Evolutionary conservation across 768 basidiomycete genomes (phyloP).

Genomic region (Leccinum uliginosum): DNA sequence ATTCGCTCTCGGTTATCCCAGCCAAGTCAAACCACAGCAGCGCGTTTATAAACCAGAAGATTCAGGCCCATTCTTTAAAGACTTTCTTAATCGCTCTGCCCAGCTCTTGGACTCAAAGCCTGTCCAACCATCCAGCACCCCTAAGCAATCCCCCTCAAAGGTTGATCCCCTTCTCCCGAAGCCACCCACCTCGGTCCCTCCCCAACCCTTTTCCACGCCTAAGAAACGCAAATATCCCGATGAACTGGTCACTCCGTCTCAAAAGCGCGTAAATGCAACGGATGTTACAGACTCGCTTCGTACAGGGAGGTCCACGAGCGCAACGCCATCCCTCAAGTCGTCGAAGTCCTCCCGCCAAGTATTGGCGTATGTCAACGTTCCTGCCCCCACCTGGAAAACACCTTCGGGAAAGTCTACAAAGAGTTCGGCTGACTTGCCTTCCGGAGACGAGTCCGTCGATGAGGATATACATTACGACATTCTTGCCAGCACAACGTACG

Average conservation of each 20-base stretch:
- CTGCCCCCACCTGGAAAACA: slow-evolving; percentile 25
- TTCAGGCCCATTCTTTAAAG: slow-evolving; percentile 60
- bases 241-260: slow-evolving; percentile 55
- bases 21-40: slow-evolving; percentile 22
- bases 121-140: slow-evolving; percentile 10
- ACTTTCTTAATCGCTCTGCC: slow-evolving; percentile 47
- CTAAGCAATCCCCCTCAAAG: slow-evolving; percentile 16
- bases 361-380: slow-evolving; percentile 32
- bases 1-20: slow-evolving; percentile 56
- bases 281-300: slow-evolving; percentile 11
- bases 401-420: slow-evolving; percentile 22
- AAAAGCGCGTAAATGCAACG: slow-evolving; percentile 49
- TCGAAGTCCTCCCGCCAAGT: slow-evolving; percentile 31
- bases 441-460: slow-evolving; percentile 53
- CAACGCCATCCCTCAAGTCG: slow-evolving; percentile 25
- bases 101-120: slow-evolving; percentile 40
- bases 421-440: slow-evolving; percentile 40
- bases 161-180: slow-evolving; percentile 15
- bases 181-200: slow-evolving; percentile 1
- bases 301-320: slow-evolving; percentile 12
- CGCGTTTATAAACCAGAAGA: slow-evolving; percentile 49
- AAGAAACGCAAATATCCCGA: slow-evolving; percentile 67
- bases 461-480: slow-evolving; percentile 24
- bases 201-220: slow-evolving; percentile 44
- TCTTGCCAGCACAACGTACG: slow-evolving; percentile 41